Base-by-base conservation (phyloP, 495 filamentous ascomycete species). In the Trichodelitschia bisporula region DNA sequence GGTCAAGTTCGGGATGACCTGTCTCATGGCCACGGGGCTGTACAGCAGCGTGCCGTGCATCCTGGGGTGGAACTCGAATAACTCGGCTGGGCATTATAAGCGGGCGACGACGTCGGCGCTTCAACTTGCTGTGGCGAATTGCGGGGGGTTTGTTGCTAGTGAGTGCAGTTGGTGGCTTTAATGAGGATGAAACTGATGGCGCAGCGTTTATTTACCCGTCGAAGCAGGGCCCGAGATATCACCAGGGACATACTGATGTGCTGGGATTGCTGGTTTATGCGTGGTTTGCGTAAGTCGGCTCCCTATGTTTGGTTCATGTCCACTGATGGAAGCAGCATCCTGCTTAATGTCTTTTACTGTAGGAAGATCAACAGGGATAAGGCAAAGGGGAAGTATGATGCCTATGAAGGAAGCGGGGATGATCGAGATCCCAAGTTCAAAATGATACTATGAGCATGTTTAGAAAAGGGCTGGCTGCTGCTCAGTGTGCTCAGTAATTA, bases 331-430 rank as follows among this genome's bases (percentile, higher is more conserved):
- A 8, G 73, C n/a, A n/a, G 67, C 37, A 57, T 77, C 32, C 41
- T 69, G 3, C 44, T 53, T 28, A 77, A 77, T 44, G 62, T 74
- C 11, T 42, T 72, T 0, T 72, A 65, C 44, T 73, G 68, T 37
- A 51, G 47, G 32, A 75, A 72, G 45, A 56, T 73, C 25, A 77
- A 77, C 41, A 49, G 54, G 4, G 69, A 72, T 39, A 77, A 75
- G 50, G 50, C 42, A 15, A 51, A 41, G 3, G 69, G 71, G 11
- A 72, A 72, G 33, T 71, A 73, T 37, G 59, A 59, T 18, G 40
- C 57, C 32, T 74, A 57, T 36, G 47, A 46, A 16, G 66, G 63
- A 2, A 66, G 47, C 32, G 62, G 61, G 2, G 71, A 77, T 40
- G 71, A 77, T 36, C 58, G 71, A 25, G 65, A 77, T 33, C 71